These are phyloP conservation scores for Phyllosticta citribraziliensis DNA, from an alignment of 2,329 filamentous ascomycete species.

Conservation along the genomic window DNA sequence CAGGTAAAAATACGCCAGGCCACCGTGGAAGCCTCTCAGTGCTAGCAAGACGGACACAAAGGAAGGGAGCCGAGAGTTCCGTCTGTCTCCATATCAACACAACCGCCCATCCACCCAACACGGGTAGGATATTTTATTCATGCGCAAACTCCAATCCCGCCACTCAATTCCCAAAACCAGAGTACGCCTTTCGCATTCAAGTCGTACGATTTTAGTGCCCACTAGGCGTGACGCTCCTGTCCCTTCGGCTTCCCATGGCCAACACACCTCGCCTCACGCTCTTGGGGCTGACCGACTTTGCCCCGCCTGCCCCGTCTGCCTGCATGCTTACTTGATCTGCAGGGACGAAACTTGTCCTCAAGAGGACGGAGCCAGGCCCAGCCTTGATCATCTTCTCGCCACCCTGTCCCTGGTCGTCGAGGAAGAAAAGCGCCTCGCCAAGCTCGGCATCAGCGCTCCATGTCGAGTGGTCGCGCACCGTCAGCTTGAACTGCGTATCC, in stretches of 20 bases:
- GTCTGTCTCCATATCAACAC: not conserved
- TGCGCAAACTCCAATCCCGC: not conserved
- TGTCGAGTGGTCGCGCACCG: constrained; percentile 74
- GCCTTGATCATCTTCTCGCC: constrained; percentile 66
- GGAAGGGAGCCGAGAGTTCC: not conserved
- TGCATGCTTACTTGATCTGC: constrained; percentile 33
- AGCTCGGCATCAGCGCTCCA: constrained; percentile 77
- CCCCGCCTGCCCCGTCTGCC: not conserved
- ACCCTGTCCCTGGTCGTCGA: constrained; percentile 66
- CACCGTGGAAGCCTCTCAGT: not conserved
- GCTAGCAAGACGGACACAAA: not conserved
- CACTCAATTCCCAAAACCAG: not conserved
- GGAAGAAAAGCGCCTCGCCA: constrained; percentile 79
- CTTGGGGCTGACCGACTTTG: constrained; percentile 13
- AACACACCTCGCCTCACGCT: constrained; percentile 15
- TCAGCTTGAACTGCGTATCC: constrained; percentile 76
- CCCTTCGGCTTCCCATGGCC: constrained; percentile 5
- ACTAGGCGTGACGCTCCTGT: constrained; percentile 11
- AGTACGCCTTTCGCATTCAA: not conserved
- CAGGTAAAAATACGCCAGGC: not conserved
- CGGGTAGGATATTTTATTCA: not conserved
- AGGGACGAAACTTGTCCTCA: constrained; percentile 62
- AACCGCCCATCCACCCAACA: not conserved
- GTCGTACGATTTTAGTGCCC: constrained; percentile 2
- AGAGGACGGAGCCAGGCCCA: constrained; percentile 59